phyloP scores from a whole-genome alignment of 441 rosid species.

The Populus hybrid region DNA sequence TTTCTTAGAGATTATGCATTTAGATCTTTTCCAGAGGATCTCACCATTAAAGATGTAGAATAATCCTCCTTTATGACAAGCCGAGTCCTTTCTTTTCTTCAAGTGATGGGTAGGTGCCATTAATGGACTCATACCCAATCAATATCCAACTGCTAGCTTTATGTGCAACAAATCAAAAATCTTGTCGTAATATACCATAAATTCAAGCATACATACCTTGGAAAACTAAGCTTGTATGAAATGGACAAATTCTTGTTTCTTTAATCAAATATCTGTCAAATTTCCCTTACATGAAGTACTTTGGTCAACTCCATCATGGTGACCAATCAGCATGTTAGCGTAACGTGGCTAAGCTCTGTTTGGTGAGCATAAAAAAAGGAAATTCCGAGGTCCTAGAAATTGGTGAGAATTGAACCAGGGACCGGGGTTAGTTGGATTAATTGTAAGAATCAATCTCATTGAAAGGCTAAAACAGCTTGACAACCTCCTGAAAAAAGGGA shows the following conservation, averaged over 20 bases:
- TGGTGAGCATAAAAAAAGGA: neutral
- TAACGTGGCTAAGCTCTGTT: neutral
- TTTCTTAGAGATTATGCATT: neutral
- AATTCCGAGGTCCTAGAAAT: neutral
- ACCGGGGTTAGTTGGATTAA: neutral
- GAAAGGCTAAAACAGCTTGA: neutral
- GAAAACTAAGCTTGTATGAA: neutral
- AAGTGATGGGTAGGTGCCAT: neutral
- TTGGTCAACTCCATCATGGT: slow-evolving; percentile 24
- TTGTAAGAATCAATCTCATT: neutral
- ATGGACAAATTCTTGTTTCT: neutral
- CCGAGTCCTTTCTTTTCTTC: too few relatives aligned
- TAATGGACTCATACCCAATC: neutral
- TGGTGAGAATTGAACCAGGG: neutral
- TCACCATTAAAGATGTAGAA: neutral
- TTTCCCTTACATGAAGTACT: neutral
- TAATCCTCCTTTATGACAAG: neutral
- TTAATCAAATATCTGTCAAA: neutral
- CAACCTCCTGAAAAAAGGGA: neutral
- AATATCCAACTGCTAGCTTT: neutral
- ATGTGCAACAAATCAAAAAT: neutral
- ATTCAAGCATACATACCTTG: neutral
- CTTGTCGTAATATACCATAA: neutral
- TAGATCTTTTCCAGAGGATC: neutral
- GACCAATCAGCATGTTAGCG: slow-evolving; percentile 12